These are phyloP conservation scores for Chlorociboria aeruginascens DNA, from an alignment of 495 filamentous ascomycete genomes.

Conservation along the genomic window DNA sequence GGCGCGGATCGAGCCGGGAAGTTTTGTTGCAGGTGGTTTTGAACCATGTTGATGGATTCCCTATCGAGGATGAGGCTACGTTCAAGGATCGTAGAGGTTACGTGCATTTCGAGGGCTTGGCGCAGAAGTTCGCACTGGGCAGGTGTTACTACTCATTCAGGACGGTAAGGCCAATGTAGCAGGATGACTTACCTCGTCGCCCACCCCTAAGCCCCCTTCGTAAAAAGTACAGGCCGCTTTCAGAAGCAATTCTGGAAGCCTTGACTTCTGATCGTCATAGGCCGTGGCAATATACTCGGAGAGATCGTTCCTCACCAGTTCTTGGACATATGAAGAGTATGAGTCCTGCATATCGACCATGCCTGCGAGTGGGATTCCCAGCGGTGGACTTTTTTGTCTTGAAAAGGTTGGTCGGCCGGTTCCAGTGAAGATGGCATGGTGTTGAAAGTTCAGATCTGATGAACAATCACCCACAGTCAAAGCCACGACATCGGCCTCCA, in stretches of 20 bases:
- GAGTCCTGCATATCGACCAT: constrained; percentile 16
- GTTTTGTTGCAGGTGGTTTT: constrained; percentile 7
- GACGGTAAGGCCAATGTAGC: background rate
- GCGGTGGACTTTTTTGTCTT: constrained; percentile 12
- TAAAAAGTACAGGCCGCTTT: constrained; percentile 8
- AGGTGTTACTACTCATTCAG: background rate
- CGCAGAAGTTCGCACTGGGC: constrained; percentile 12
- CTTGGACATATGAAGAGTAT: constrained; percentile 11
- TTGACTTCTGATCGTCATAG: constrained; percentile 12
- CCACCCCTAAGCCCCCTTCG: background rate
- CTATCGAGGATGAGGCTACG: constrained; percentile 16
- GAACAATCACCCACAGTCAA: constrained; percentile 5
- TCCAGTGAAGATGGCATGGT: constrained; percentile 3
- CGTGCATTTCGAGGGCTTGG: constrained; percentile 16
- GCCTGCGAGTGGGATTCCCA: constrained; percentile 12
- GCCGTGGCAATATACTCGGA: constrained; percentile 6
- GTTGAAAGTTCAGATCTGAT: constrained; percentile 6
- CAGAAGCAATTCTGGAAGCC: constrained; percentile 9
- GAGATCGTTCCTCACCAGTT: constrained; percentile 13
- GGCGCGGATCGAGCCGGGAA: constrained; percentile 11
- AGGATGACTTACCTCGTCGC: constrained; percentile 8
- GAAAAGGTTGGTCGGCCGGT: constrained; percentile 2
- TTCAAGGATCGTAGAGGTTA: constrained; percentile 16
- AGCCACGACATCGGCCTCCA: constrained; percentile 12
- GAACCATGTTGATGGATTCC: constrained; percentile 6